Conservation (phyloP, 2,329 filamentous ascomycete species). For the Dactylellina drechsleri region DNA sequence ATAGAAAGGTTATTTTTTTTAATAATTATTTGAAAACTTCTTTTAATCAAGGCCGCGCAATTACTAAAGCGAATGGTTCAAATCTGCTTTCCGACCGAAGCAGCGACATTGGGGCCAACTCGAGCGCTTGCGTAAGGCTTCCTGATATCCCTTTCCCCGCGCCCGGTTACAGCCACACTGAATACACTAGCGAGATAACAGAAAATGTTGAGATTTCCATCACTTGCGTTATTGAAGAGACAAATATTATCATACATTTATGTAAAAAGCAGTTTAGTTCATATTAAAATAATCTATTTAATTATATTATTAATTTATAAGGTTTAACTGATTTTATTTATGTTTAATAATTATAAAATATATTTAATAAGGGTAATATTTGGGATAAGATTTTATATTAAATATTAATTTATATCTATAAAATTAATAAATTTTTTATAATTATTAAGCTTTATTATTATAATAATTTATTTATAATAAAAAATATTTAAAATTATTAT, state of each 20-base stretch:
- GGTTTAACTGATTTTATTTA: constrained; percentile 25
- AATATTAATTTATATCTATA: constrained; percentile 15
- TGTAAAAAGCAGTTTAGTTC: constrained; percentile 33
- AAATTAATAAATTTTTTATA: constrained; percentile 23
- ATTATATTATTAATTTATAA: constrained; percentile 11
- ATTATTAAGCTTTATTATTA: constrained; percentile 26
- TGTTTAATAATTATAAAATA: constrained; percentile 24
- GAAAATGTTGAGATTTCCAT: constrained; percentile 28
- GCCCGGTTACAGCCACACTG: neutral
- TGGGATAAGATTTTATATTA: constrained; percentile 34
- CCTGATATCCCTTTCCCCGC: neutral
- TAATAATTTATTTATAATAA: constrained; percentile 6
- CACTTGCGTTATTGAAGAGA: constrained; percentile 23
- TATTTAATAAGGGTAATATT: constrained; percentile 27
- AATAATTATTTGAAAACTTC: constrained; percentile 22
- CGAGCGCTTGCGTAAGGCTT: constrained; percentile 1
- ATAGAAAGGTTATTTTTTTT: constrained; percentile 28
- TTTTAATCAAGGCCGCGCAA: constrained; percentile 7
- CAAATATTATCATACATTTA: constrained; percentile 12
- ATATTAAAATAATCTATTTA: constrained; percentile 14
- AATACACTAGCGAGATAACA: constrained; percentile 4
- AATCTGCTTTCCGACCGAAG: neutral
- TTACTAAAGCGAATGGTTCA: constrained; percentile 14
- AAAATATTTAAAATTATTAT: constrained; percentile 27
- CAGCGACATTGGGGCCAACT: neutral